Evolutionary conservation across 352 stramenopile genomes (phyloP).

Genomic region (Phytophthora boehmeriae): DNA sequence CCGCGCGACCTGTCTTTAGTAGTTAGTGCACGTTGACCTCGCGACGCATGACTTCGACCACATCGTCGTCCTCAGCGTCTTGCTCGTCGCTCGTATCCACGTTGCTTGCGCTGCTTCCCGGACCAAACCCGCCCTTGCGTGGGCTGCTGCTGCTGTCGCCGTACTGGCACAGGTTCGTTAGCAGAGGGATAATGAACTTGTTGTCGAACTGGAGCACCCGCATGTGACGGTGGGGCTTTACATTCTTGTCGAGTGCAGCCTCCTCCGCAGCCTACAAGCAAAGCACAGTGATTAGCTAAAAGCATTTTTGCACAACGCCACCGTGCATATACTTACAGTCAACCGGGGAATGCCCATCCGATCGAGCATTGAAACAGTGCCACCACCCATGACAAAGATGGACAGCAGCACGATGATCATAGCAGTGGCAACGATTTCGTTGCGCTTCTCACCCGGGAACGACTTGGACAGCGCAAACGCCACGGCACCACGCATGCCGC

Average conservation of each 20-base stretch:
- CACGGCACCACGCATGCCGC: conserved; percentile 92
- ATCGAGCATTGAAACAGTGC: conserved; percentile 90
- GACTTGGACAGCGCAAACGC: conserved; percentile 92
- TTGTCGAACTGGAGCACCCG: conserved; percentile 84
- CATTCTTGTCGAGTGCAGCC: conserved; percentile 70
- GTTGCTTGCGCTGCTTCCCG: conserved; percentile 51
- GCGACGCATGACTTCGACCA: conserved; percentile 76
- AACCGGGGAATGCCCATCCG: conserved; percentile 85
- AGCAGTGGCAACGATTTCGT: conserved; percentile 90
- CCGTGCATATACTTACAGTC: conserved; percentile 48
- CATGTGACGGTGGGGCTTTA: conserved; percentile 87
- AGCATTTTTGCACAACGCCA: conserved; percentile 2
- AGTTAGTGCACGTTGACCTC: conserved; percentile 59
- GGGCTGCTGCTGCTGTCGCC: conserved; percentile 31
- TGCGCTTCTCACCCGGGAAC: conserved; percentile 87
- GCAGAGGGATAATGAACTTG: conserved; percentile 84
- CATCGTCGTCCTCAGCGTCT: conserved; percentile 60
- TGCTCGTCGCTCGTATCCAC: conserved; percentile 43
- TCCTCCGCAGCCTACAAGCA: conserved; percentile 68
- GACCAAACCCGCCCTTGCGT: conserved; percentile 42
- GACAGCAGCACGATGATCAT: conserved; percentile 93
- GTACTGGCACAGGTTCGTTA: conserved; percentile 77
- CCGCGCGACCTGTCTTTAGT: no score
- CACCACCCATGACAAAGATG: conserved; percentile 91
- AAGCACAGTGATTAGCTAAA: conserved; percentile 14